Evolutionary conservation across 495 filamentous ascomycete genomes (phyloP), one percentile per base, ranked within the genome.

Genomic region (Hypomontagnella submonticulosa): DNA sequence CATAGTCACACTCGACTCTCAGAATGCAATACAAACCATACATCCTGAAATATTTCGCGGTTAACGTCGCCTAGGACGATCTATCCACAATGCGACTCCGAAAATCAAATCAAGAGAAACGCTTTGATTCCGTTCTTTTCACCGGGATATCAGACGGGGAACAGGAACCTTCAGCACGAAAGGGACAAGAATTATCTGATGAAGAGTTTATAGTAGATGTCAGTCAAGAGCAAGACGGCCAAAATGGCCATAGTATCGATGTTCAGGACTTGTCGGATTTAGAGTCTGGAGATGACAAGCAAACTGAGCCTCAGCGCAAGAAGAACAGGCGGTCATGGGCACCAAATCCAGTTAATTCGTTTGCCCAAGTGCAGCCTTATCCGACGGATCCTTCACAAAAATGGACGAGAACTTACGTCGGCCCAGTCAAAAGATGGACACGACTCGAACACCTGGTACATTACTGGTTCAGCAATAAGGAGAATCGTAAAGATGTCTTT

Each of bases 321-420:
- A 54, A 47, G 40, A 59, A 66, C 47, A 49, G 57, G 19, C 64
- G 42, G 15, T 11, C 51, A 36, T 53, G 51, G 69, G 15, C 64
- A 57, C 57, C 57, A 34, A 55, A 69, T 49, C 47, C 62, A 23
- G 66, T 64, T 32, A 72, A 73, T 38, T 32, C 59, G 36, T 74
- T 73, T 30, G 61, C 74, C 58, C 72, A 80, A 60, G 77, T 81
- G 19, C 73, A 76, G 8, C 70, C 69, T 6, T 82, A 82, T 44
- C 80, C 80, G 2, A 74, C 76, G 6, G 80, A 82, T 59, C 74
- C 77, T 2, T 72, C 78, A 19, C 71, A 74, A 30, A 80, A 76
- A 68, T 74, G 71, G 71, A 80, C 79, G 1, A 78, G 80, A 40
- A 75, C 78, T 18, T 82, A 81, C 54, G 72, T 77, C 51, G 80